Evolutionary conservation across 495 filamentous ascomycete genomes (phyloP).

Genomic region (Xylaria acuta): DNA sequence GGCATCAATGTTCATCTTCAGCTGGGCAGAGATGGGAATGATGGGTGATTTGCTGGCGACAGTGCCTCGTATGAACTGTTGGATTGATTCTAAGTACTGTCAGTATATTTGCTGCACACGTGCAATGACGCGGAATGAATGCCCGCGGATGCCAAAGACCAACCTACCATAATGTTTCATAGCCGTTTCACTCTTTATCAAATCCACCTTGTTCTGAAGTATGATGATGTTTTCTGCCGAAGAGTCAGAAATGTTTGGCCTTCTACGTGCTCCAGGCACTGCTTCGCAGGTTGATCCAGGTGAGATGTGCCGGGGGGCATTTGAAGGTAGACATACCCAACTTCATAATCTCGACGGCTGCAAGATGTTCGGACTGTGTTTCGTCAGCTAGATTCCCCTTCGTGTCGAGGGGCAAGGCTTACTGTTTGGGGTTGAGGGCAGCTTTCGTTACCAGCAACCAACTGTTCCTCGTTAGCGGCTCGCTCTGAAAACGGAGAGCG

Average conservation of each 20-base stretch:
- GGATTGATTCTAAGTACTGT: constrained; percentile 69
- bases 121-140: too few relatives aligned
- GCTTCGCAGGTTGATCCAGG: not conserved
- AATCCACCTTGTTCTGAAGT: constrained; percentile 97
- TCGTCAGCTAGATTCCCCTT: not conserved
- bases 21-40: constrained; percentile 96
- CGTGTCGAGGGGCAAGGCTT: not conserved
- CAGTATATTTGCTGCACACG: not conserved
- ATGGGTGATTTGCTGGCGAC: constrained; percentile 95
- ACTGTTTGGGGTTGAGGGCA: constrained; percentile 96
- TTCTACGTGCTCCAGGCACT: not conserved
- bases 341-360: constrained; percentile 87
- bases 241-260: not conserved
- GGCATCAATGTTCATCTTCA: constrained; percentile 99
- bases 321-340: constrained; percentile 26
- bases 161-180: constrained; percentile 73
- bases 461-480: constrained; percentile 16
- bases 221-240: constrained; percentile 85
- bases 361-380: constrained; percentile 84
- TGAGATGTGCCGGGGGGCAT: not conserved
- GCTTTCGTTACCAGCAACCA: constrained; percentile 93
- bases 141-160: not conserved
- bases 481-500: not conserved
- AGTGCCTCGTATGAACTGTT: constrained; percentile 97
- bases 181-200: constrained; percentile 93